Conservation (phyloP, 192 early-diverging fungal species). For the Backusella macrospora region DNA sequence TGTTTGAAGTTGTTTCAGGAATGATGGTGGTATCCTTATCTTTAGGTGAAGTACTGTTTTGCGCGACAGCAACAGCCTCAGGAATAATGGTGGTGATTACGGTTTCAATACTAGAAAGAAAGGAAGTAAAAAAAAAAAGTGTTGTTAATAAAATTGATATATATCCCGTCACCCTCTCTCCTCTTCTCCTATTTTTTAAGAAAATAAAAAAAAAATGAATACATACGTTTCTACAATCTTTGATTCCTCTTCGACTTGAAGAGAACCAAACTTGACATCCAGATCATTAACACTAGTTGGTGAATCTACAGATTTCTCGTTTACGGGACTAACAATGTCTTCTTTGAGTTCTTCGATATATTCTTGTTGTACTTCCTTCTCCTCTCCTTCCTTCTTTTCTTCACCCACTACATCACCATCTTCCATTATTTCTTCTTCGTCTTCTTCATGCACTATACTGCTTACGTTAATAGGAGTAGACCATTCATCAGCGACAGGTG, state of each 20-base stretch:
- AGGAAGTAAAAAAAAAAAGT: background rate
- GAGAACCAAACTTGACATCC: slow-evolving; percentile 84
- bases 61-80: background rate
- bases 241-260: slow-evolving; percentile 62
- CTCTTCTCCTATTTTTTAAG: too few species aligned
- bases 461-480: slow-evolving; percentile 17
- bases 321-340: slow-evolving; percentile 2
- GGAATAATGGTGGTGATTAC: background rate
- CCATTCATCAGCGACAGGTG: slow-evolving; percentile 28
- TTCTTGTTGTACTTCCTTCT: background rate
- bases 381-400: slow-evolving; percentile 30
- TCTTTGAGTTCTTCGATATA: background rate
- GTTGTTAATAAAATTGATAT: background rate
- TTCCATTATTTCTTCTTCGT: background rate
- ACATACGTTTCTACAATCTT: slow-evolving; percentile 34
- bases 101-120: background rate
- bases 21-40: background rate
- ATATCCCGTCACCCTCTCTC: background rate
- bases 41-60: background rate
- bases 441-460: background rate
- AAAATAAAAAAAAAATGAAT: background rate
- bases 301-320: slow-evolving; percentile 85
- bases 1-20: background rate
- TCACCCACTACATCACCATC: slow-evolving; percentile 41
- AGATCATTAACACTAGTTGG: slow-evolving; percentile 62